Evolutionary conservation across 805 yeast genomes (phyloP).

Genomic region (Cyberlindnera misumaiensis): DNA sequence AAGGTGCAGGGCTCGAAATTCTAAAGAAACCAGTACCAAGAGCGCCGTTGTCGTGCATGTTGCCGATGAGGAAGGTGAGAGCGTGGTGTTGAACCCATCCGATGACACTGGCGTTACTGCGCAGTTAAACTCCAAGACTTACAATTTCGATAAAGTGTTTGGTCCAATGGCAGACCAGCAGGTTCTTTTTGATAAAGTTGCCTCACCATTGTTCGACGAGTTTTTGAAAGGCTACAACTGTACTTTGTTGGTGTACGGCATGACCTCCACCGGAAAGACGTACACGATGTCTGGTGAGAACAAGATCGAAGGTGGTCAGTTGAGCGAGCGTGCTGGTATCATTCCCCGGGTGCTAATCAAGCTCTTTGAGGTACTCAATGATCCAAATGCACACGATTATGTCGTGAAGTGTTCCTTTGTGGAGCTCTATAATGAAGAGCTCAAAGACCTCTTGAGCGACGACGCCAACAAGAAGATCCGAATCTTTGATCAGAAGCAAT

Average conservation of each 20-base stretch:
- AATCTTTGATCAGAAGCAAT: conserved; percentile 38
- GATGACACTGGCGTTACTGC: conserved; percentile 34
- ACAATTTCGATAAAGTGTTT: conserved; percentile 71
- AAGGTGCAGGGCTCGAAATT: conserved; percentile 56
- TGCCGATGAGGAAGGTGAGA: conserved; percentile 38
- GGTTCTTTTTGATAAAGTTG: conserved; percentile 58
- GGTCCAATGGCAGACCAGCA: conserved; percentile 78
- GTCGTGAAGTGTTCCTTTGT: conserved; percentile 73
- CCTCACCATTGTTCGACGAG: conserved; percentile 57
- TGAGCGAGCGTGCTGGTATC: conserved; percentile 53
- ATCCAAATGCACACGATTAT: conserved; percentile 37
- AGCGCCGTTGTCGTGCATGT: conserved; percentile 56
- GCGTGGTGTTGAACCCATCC: conserved; percentile 39
- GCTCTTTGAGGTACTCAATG: conserved; percentile 47
- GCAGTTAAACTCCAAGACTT: conserved; percentile 45
- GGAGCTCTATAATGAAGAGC: conserved; percentile 83
- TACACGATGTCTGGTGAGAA: conserved; percentile 71
- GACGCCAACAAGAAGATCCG: conserved; percentile 41
- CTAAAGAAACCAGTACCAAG: conserved; percentile 49
- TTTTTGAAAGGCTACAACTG: conserved; percentile 72
- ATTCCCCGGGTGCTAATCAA: conserved; percentile 53
- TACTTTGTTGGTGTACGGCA: conserved; percentile 83
- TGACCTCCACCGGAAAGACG: conserved; percentile 89
- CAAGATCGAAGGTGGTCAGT: conserved; percentile 22
- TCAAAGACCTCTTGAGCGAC: conserved; percentile 56